Conservation (phyloP, 345 rosid species). For the Kandelia obovata region DNA sequence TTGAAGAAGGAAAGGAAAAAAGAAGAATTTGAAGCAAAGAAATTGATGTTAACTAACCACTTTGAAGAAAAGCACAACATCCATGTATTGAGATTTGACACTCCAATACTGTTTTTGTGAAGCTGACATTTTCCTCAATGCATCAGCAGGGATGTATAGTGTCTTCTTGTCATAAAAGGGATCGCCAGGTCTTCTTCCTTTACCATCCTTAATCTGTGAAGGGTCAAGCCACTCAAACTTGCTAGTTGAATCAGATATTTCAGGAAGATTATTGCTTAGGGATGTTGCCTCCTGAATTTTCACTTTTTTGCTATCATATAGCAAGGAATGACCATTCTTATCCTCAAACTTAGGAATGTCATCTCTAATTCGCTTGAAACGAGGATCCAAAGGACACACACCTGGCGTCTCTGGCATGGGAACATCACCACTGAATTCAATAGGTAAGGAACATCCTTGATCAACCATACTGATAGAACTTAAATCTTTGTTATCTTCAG, state of each 20-base stretch:
- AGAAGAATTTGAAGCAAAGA: background rate
- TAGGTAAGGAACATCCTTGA: conserved; percentile 15
- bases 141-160: conserved; percentile 73
- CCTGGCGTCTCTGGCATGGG: conserved; percentile 80
- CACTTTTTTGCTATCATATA: conserved; percentile 51
- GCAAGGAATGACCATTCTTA: conserved; percentile 25
- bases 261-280: conserved; percentile 31
- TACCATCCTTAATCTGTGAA: conserved; percentile 63
- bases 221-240: conserved; percentile 94
- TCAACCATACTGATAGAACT: conserved; percentile 19
- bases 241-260: conserved; percentile 43
- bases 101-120: conserved; percentile 93
- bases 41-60: conserved; percentile 62
- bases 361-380: conserved; percentile 64
- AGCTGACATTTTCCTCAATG: conserved; percentile 75
- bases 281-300: conserved; percentile 39
- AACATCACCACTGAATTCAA: conserved; percentile 37
- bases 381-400: conserved; percentile 46
- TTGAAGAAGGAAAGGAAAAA: background rate
- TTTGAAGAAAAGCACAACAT: conserved; percentile 87
- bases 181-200: conserved; percentile 71
- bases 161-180: conserved; percentile 75
- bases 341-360: conserved; percentile 32
- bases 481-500: conserved; percentile 27
- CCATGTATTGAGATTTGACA: conserved; percentile 83